Evolutionary conservation across 176 grass and related monocot species (phyloP).

Genomic region (Bonia amplexicaulis): DNA sequence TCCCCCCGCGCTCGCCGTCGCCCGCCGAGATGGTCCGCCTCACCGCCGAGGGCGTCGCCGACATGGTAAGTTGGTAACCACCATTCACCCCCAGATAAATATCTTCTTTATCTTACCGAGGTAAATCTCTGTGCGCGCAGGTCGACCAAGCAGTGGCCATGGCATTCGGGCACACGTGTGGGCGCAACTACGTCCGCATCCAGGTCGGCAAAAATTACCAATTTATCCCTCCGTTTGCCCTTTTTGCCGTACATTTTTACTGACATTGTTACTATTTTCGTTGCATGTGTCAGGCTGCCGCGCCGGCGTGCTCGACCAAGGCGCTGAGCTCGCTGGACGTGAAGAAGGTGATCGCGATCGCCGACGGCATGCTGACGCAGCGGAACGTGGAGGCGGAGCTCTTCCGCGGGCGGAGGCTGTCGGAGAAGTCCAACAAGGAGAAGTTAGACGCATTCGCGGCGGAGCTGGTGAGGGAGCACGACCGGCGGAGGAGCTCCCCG

Average conservation of each 20-base stretch:
- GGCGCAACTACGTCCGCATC: slow-evolving; percentile 58
- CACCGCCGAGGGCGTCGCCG: slow-evolving; percentile 72
- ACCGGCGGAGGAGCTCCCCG: slow-evolving; percentile 11
- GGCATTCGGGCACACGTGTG: slow-evolving; percentile 61
- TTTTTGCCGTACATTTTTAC: neutral
- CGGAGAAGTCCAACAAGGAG: slow-evolving; percentile 52
- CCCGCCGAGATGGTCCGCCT: slow-evolving; percentile 63
- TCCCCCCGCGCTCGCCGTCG: slow-evolving; percentile 39
- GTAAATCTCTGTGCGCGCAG: slow-evolving; percentile 14
- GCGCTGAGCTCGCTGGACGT: neutral
- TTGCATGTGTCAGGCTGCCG: neutral
- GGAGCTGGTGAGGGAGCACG: slow-evolving; percentile 57
- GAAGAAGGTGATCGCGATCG: slow-evolving; percentile 19
- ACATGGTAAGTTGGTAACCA: slow-evolving; percentile 51
- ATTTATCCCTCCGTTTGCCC: no score
- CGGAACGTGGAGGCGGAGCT: slow-evolving; percentile 66
- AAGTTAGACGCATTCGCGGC: slow-evolving; percentile 62
- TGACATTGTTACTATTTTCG: neutral
- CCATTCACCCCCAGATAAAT: neutral
- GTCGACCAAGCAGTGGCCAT: slow-evolving; percentile 73
- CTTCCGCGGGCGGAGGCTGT: slow-evolving; percentile 40
- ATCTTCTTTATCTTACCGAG: neutral
- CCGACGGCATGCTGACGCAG: slow-evolving; percentile 58
- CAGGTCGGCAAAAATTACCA: slow-evolving; percentile 33
- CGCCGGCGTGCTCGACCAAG: slow-evolving; percentile 16